Evolutionary conservation across 2,329 filamentous ascomycete species (phyloP).

Genomic region (Aspergillus sp.): DNA sequence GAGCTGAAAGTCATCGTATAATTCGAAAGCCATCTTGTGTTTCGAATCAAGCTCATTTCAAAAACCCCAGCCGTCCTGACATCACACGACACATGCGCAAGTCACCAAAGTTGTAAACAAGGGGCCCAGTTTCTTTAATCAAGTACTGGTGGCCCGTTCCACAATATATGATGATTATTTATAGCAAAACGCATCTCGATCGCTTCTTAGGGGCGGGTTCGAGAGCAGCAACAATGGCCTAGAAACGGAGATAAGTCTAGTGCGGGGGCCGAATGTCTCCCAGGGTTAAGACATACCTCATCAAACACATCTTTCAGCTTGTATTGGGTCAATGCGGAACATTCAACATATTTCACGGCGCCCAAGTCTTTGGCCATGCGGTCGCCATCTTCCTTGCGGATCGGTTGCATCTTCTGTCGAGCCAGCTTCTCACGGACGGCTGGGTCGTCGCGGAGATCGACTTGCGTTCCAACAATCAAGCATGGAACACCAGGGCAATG

Average conservation of each 20-base stretch:
- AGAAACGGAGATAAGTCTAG: constrained; percentile 5
- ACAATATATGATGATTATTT: constrained; percentile 25
- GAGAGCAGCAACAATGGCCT: constrained; percentile 94
- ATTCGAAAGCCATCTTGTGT: constrained; percentile 10
- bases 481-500: constrained; percentile 98
- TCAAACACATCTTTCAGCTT: constrained; percentile 99
- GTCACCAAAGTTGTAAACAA: neutral
- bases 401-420: constrained; percentile 95
- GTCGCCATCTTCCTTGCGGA: constrained; percentile 89
- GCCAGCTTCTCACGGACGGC: constrained; percentile 85
- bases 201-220: constrained; percentile 84
- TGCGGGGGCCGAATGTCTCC: neutral
- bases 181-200: constrained; percentile 71
- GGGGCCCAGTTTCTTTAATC: neutral
- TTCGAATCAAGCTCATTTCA: constrained; percentile 13
- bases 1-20: constrained; percentile 8
- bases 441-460: constrained; percentile 87
- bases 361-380: constrained; percentile 96
- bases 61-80: constrained; percentile 4
- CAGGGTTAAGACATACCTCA: constrained; percentile 64
- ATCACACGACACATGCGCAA: constrained; percentile 14
- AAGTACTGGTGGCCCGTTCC: constrained; percentile 12
- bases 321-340: constrained; percentile 95
- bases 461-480: constrained; percentile 96
- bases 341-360: constrained; percentile 98